Evolutionary conservation across 176 grass and related monocot species (phyloP).

Genomic region (Aechmea fasciata): DNA sequence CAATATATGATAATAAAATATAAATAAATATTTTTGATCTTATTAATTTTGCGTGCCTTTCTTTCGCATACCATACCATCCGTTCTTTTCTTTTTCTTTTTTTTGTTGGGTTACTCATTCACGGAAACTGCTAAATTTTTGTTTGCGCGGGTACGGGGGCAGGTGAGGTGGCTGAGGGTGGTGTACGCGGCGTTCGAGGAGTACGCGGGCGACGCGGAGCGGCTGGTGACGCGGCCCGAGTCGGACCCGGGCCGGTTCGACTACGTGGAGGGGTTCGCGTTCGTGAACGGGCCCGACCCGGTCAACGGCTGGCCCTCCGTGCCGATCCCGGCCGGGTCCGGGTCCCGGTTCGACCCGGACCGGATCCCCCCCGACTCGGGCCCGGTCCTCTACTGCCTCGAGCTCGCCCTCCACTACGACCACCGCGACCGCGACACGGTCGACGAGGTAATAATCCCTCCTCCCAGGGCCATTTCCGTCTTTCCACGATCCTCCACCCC

Average conservation of each 20-base stretch:
- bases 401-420: slow-evolving; percentile 72
- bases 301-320: slow-evolving; percentile 78
- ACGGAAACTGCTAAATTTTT: not conserved
- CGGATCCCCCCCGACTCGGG: slow-evolving; percentile 40
- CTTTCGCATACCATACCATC: too few species aligned
- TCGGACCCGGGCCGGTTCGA: slow-evolving; percentile 34
- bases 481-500: not conserved
- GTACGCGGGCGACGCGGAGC: slow-evolving; percentile 74
- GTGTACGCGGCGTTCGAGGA: slow-evolving; percentile 68
- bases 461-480: slow-evolving; percentile 24
- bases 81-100: too few species aligned
- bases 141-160: not conserved
- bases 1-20: not conserved
- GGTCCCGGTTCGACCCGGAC: slow-evolving; percentile 39
- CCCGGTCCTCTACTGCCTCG: slow-evolving; percentile 84
- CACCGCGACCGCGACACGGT: slow-evolving; percentile 18
- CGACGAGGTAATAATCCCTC: slow-evolving; percentile 42
- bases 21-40: not conserved
- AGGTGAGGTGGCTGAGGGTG: slow-evolving; percentile 67
- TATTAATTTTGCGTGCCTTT: not conserved
- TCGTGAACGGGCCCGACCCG: slow-evolving; percentile 53
- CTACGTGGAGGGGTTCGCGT: slow-evolving; percentile 90
- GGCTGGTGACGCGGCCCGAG: slow-evolving; percentile 43
- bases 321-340: slow-evolving; percentile 32
- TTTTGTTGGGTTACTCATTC: too few species aligned